Percentiles rank a stretch among this genome's conserved stretches.
phyloP scores from a whole-genome alignment of 768 basidiomycete genomes.

The Pleurotus giganteus region DNA sequence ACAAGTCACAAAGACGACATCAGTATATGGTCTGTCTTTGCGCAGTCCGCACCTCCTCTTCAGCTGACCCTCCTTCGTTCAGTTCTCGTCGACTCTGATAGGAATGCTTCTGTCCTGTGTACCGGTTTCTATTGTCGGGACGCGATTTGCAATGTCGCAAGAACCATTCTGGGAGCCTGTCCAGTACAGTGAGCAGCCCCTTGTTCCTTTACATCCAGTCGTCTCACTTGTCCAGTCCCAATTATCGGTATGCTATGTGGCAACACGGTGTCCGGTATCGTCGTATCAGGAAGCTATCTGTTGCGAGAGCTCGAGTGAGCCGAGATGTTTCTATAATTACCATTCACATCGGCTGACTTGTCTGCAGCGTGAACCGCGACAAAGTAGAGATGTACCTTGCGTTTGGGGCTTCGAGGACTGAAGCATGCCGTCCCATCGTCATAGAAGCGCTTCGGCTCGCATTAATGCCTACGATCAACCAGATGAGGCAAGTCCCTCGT shows the following conservation, averaged over 20 bases:
- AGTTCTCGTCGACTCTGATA: constrained; percentile 67
- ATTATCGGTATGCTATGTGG: constrained; percentile 88
- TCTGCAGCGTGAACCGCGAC: constrained; percentile 72
- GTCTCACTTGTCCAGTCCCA: constrained; percentile 48
- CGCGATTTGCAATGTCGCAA: constrained; percentile 71
- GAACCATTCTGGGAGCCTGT: constrained; percentile 82
- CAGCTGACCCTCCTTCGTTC: background rate
- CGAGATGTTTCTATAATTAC: background rate
- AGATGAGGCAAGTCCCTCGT: constrained; percentile 62
- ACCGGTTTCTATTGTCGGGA: constrained; percentile 76
- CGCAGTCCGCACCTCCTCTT: background rate
- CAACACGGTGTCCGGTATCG: constrained; percentile 71
- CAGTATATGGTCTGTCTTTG: constrained; percentile 59
- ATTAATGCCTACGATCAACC: constrained; percentile 78
- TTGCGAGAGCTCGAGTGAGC: constrained; percentile 72
- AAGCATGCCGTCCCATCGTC: constrained; percentile 79
- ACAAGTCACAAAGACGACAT: constrained; percentile 75
- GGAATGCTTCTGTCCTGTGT: constrained; percentile 76
- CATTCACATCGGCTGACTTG: background rate
- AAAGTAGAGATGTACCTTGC: constrained; percentile 85
- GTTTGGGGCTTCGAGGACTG: constrained; percentile 80
- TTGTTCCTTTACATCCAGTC: background rate
- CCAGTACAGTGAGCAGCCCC: constrained; percentile 60
- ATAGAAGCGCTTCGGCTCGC: constrained; percentile 76
- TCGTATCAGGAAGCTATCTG: constrained; percentile 65